A percentile compares a stretch with the other conserved stretches of the same genome.
Conservation (phyloP, 495 filamentous ascomycete genomes). For the Astrocystis sublimbata region DNA sequence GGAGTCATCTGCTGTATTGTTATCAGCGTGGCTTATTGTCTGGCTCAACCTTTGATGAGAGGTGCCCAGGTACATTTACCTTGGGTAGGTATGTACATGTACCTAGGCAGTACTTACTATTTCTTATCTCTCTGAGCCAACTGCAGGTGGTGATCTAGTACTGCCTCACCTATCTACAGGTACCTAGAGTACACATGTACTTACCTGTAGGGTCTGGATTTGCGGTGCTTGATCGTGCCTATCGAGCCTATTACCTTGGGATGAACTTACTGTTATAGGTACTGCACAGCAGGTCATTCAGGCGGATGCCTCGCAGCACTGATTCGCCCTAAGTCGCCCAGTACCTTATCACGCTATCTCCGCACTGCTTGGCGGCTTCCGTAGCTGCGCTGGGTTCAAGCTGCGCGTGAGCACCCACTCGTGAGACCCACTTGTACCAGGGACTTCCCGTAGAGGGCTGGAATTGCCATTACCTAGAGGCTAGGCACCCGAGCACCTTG, state of each 20-base stretch:
- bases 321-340: not conserved
- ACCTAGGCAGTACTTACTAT: no score
- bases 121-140: no score
- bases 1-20: not conserved
- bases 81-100: no score
- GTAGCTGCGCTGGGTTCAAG: not conserved
- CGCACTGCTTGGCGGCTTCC: not conserved
- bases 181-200: no score
- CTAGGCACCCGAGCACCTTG: not conserved
- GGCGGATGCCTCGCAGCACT: not conserved
- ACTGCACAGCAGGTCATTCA: not conserved
- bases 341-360: not conserved
- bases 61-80: no score
- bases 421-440: no score
- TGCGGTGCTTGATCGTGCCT: not conserved
- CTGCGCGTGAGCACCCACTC: slow-evolving; percentile 4
- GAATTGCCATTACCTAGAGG: not conserved
- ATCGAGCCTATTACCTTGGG: no score
- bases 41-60: no score
- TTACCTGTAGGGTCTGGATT: slow-evolving; percentile 1
- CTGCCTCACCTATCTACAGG: no score
- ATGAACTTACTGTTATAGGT: no score
- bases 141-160: no score
- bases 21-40: not conserved
- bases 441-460: no score